These are phyloP conservation scores for Thoreauomyces humboldtii DNA, from an alignment of 192 early-diverging fungal genomes.

Conservation along the genomic window DNA sequence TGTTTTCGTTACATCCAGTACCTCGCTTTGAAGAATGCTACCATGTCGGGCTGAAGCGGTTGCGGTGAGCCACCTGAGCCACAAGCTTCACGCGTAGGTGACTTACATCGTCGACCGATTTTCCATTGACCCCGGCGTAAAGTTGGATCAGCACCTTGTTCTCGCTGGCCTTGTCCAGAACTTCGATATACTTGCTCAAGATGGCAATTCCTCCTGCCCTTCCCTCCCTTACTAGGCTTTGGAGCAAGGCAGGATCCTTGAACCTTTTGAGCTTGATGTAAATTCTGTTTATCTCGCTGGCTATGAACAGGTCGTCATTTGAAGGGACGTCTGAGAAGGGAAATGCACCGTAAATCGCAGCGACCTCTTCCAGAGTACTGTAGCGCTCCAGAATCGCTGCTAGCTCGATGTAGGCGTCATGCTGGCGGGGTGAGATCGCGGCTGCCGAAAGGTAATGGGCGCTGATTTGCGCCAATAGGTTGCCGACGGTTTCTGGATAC, in stretches of 20 bases:
- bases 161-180: constrained; percentile 42
- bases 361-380: constrained; percentile 17
- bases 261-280: constrained; percentile 51
- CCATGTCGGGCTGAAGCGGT: constrained; percentile 43
- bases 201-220: constrained; percentile 34
- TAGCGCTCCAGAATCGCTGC: constrained; percentile 35
- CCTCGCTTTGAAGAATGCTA: constrained; percentile 49
- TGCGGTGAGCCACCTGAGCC: background rate
- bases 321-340: constrained; percentile 32
- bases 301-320: constrained; percentile 49
- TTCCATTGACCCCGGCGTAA: constrained; percentile 49
- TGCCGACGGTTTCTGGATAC: background rate
- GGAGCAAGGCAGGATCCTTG: constrained; percentile 36
- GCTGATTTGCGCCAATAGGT: background rate
- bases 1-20: constrained; percentile 55
- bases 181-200: constrained; percentile 44
- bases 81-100: background rate
- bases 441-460: constrained; percentile 22
- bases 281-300: constrained; percentile 37
- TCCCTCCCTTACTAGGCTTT: constrained; percentile 38
- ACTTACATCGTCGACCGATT: constrained; percentile 33
- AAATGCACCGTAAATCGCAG: constrained; percentile 33
- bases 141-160: constrained; percentile 45
- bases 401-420: constrained; percentile 55
- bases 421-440: constrained; percentile 8